Base-by-base conservation (phyloP, 257 asterid species). In the Solanum tarijense region DNA sequence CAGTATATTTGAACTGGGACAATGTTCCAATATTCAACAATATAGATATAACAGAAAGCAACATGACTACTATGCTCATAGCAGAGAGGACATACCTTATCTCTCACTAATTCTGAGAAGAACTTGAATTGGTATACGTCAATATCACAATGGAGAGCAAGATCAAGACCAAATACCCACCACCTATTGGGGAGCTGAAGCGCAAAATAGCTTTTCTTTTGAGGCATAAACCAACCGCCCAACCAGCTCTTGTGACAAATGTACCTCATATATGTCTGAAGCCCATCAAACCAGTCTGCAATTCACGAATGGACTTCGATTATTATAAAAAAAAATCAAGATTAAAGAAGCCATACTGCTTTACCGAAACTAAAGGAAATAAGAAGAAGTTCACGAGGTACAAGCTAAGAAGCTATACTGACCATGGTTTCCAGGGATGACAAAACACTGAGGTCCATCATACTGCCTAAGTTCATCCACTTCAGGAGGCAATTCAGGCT, bases 161-260 rank as follows among this genome's bases (percentile, higher is more conserved):
- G 98, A 91, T 97, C 99, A 39, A 97, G 98, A 83, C 98, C 99
- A 91, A 97, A 97, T 88, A 97, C 92, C 99, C 99, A 97, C 99
- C 99, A 97, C 90, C 98, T 94, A 87, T 94, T 94, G 4, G 99
- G 98, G 16, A 97, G 93, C 93, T 97, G 98, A 90, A 97, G 94
- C 83, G 99, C 99, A 74, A 97, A 97, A 91, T 97, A 97, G 90
- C 99, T 97, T 89, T 92, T 96, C 95, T 92, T 96, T 93, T 97
- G 99, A 87, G 99, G 99, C 99, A 97, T 96, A 91, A 97, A 94
- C 99, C 99, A 97, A 72, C 99, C 99, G 43, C 99, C 99, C 90
- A 97, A 89, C 99, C 99, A 97, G 90, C 99, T 97, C 92, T 94
- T 95, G 91, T 97, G 99, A 93, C 99, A 97, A 78, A 97, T 95